Percentiles rank a stretch among this genome's conserved stretches.
Conservation (phyloP, 23 red algal genomes). For the Gracilaria gracilis region DNA sequence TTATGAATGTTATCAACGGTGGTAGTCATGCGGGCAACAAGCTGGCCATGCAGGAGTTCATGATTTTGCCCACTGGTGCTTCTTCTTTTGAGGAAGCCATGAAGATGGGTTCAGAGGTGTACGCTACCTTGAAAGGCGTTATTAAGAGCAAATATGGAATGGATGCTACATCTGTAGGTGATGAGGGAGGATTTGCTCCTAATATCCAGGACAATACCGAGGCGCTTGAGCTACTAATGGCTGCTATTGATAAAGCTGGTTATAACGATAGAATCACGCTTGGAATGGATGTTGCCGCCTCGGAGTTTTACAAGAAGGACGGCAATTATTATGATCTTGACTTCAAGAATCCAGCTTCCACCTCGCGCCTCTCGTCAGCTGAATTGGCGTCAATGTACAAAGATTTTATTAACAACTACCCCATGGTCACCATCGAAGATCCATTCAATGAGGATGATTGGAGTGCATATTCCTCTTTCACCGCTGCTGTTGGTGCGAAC, state of each 20-base stretch:
- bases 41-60: constrained; percentile 99
- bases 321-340: constrained; percentile 90
- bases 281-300: constrained; percentile 94
- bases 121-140: constrained; percentile 88
- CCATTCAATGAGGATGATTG: constrained; percentile 99
- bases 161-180: constrained; percentile 95
- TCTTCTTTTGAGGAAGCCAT: constrained; percentile 84
- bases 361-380: constrained; percentile 42
- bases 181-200: constrained; percentile 99
- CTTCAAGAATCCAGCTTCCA: constrained; percentile 87
- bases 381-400: constrained; percentile 90
- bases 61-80: constrained; percentile 95
- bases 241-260: constrained; percentile 93
- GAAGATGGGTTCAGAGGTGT: constrained; percentile 93
- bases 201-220: constrained; percentile 93
- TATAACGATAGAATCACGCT: constrained; percentile 87
- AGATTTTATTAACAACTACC: constrained; percentile 74
- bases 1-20: constrained; percentile 99
- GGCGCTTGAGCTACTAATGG: constrained; percentile 84
- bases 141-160: constrained; percentile 96
- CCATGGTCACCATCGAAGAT: constrained; percentile 97
- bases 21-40: constrained; percentile 96
- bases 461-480: constrained; percentile 80
- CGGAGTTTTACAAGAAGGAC: constrained; percentile 90
- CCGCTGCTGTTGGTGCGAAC: constrained; percentile 60